phyloP scores from a whole-genome alignment of 768 basidiomycete species.

The Saitozyma podzolica region DNA sequence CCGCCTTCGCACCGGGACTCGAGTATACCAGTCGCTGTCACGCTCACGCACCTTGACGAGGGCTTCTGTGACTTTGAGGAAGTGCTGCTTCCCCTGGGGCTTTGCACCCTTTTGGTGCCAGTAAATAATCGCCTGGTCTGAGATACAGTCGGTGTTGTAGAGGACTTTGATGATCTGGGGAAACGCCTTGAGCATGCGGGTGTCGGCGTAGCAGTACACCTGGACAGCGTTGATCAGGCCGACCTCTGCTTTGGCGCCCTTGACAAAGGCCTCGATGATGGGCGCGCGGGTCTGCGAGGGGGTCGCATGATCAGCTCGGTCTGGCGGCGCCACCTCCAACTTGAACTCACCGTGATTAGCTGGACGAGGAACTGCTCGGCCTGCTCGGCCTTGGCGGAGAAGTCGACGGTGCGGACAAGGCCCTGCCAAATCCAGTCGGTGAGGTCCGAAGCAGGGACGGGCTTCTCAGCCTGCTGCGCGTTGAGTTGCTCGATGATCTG shows the following conservation, averaged over 20 bases:
- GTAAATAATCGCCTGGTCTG: constrained; percentile 94
- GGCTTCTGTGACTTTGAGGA: constrained; percentile 81
- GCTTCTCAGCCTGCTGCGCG: constrained; percentile 67
- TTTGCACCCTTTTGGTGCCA: constrained; percentile 98
- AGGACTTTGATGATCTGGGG: constrained; percentile 93
- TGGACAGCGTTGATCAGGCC: constrained; percentile 93
- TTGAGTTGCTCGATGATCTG: constrained; percentile 79
- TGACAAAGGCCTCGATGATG: constrained; percentile 86
- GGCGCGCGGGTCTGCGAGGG: constrained; percentile 71
- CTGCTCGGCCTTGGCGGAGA: constrained; percentile 86
- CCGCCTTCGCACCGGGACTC: neutral
- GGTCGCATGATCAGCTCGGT: neutral
- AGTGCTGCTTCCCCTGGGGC: constrained; percentile 91
- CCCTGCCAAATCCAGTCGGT: constrained; percentile 90
- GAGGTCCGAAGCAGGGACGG: constrained; percentile 82
- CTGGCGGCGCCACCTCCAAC: neutral
- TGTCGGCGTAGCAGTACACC: constrained; percentile 94
- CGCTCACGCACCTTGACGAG: constrained; percentile 70
- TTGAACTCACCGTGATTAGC: constrained; percentile 72
- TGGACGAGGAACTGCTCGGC: constrained; percentile 83
- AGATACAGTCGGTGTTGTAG: constrained; percentile 93
- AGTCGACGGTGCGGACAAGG: constrained; percentile 81
- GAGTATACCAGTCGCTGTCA: neutral
- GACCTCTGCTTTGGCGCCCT: constrained; percentile 84
- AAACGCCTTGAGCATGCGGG: constrained; percentile 90